Evolutionary conservation across 2,329 filamentous ascomycete species (phyloP).

Genomic region (Zalaria sp.): DNA sequence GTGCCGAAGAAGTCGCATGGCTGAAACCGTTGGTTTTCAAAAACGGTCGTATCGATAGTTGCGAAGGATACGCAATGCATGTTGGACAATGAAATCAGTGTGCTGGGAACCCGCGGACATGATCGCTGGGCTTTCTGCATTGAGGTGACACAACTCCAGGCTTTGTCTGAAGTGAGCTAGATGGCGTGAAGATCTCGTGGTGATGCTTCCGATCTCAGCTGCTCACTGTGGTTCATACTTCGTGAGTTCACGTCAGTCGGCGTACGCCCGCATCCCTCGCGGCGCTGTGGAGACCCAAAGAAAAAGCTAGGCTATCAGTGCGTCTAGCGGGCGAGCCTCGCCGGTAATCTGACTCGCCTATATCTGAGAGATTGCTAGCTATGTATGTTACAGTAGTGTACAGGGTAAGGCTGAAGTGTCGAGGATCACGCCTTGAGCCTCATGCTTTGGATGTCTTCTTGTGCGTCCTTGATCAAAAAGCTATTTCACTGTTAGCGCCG

Average conservation of each 20-base stretch:
- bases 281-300: not conserved
- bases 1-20: no score
- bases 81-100: no score
- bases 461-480: conserved; percentile 74
- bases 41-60: no score
- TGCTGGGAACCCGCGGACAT: no score
- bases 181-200: no score
- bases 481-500: conserved; percentile 30
- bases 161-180: no score
- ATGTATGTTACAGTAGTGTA: not conserved
- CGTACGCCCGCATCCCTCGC: not conserved
- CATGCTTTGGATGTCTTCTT: conserved; percentile 63
- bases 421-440: conserved; percentile 51
- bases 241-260: not conserved
- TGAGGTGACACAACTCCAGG: no score
- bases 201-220: no score
- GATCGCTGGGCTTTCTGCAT: no score
- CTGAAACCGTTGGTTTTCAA: no score
- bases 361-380: not conserved
- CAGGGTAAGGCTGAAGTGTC: no score
- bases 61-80: no score
- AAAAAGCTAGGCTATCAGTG: not conserved
- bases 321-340: not conserved
- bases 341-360: not conserved
- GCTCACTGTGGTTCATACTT: not conserved